Percentiles rank a stretch among this genome's conserved stretches.
Conservation (phyloP, 2,329 filamentous ascomycete genomes). For the Ophiostoma sp. region DNA sequence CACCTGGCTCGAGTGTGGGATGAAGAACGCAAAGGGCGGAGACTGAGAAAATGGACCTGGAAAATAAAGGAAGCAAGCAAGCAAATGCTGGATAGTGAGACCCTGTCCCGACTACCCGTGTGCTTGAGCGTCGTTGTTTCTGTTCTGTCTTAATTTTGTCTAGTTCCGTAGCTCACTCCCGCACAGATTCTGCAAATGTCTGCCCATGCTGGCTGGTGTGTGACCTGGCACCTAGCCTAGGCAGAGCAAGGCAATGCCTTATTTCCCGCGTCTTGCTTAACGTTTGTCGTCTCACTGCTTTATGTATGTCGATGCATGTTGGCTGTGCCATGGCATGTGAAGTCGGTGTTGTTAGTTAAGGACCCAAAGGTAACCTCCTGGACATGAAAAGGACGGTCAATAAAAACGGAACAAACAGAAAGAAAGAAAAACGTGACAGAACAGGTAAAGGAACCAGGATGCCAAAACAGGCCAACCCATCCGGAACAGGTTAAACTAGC, state of each 20-base stretch:
- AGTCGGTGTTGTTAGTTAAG: background rate
- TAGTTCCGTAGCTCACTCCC: background rate
- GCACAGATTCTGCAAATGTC: background rate
- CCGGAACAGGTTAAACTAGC: background rate
- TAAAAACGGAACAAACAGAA: background rate
- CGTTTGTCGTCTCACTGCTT: conserved; percentile 4
- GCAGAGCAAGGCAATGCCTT: no score
- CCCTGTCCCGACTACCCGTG: no score
- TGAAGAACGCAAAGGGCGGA: no score
- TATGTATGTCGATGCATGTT: background rate
- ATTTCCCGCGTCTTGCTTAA: no score
- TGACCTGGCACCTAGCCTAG: no score
- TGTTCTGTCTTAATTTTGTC: background rate
- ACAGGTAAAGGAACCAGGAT: background rate
- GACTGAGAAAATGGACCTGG: background rate
- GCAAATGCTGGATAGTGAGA: no score
- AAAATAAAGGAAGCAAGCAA: no score
- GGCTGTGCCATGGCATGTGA: background rate
- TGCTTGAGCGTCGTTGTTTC: background rate
- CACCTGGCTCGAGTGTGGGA: no score
- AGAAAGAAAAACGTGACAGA: background rate
- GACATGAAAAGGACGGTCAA: background rate
- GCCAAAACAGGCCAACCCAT: background rate
- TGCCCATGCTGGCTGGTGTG: background rate
- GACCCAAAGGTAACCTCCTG: background rate